Percentiles rank a stretch among this genome's conserved stretches.
These are phyloP conservation scores for Athelia psychrophila DNA, from an alignment of 1,284 basidiomycete species.

Conservation along the genomic window DNA sequence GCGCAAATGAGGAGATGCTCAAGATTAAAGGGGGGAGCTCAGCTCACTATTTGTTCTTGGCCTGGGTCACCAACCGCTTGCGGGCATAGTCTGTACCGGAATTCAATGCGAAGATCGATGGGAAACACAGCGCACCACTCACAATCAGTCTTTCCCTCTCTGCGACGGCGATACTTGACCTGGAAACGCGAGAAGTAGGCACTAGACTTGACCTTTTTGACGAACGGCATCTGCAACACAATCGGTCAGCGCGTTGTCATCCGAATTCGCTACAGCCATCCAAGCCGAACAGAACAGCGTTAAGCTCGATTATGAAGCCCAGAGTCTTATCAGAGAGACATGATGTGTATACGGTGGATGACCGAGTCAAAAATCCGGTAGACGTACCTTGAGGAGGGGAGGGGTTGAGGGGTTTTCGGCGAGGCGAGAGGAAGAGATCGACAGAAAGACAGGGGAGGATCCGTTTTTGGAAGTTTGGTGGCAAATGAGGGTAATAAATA, in stretches of 20 bases:
- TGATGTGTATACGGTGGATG: neutral
- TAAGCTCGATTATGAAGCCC: too few species aligned
- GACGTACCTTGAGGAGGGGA: slow-evolving; percentile 57
- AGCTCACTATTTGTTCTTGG: slow-evolving; percentile 97
- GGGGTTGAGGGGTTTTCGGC: slow-evolving; percentile 34
- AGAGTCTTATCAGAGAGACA: neutral
- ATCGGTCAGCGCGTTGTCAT: slow-evolving; percentile 5
- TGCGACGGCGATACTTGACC: slow-evolving; percentile 92
- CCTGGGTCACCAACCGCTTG: slow-evolving; percentile 94
- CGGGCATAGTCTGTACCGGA: slow-evolving; percentile 89
- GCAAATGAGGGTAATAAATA: too few species aligned
- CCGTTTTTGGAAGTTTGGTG: too few species aligned
- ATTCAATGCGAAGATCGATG: neutral
- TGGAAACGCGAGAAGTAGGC: slow-evolving; percentile 99
- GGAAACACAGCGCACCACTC: slow-evolving; percentile 23
- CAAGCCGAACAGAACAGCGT: slow-evolving; percentile 9
- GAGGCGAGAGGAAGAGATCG: too few species aligned
- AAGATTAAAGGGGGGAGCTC: neutral
- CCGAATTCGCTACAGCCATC: slow-evolving; percentile 30
- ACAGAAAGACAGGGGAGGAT: too few species aligned
- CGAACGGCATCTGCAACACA: slow-evolving; percentile 74
- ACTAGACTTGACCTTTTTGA: slow-evolving; percentile 85
- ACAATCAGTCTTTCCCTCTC: slow-evolving; percentile 99
- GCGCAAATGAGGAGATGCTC: slow-evolving; percentile 11
- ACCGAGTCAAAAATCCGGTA: slow-evolving; percentile 4